These are phyloP conservation scores for Puccinia triticina DNA, from an alignment of 1,284 basidiomycete species.

Conservation along the genomic window DNA sequence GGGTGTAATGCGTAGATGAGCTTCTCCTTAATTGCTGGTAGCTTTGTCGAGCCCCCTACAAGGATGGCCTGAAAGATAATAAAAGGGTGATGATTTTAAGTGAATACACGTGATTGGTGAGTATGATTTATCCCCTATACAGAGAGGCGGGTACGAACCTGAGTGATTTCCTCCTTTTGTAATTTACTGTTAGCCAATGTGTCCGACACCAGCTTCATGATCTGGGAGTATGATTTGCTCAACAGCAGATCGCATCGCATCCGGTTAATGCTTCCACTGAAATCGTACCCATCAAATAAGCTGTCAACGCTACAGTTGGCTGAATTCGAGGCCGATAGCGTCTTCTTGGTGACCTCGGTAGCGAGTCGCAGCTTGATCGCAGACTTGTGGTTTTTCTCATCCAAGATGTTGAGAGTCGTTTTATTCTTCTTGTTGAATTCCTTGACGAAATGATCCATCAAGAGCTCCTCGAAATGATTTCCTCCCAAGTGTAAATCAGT, in stretches of 20 bases:
- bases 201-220: slow-evolving; percentile 69
- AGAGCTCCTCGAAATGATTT: slow-evolving; percentile 74
- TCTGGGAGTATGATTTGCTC: slow-evolving; percentile 71
- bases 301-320: slow-evolving; percentile 89
- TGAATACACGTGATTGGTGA: not conserved
- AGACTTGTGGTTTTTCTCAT: slow-evolving; percentile 71
- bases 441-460: slow-evolving; percentile 89
- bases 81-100: not conserved
- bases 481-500: slow-evolving; percentile 65
- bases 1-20: slow-evolving; percentile 69
- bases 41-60: slow-evolving; percentile 81
- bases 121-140: not conserved
- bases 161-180: slow-evolving; percentile 81
- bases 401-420: slow-evolving; percentile 58
- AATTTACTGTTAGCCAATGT: slow-evolving; percentile 70
- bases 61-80: slow-evolving; percentile 69
- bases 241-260: slow-evolving; percentile 90
- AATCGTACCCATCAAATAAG: slow-evolving; percentile 91
- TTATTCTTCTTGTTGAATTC: slow-evolving; percentile 98
- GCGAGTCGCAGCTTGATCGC: slow-evolving; percentile 91
- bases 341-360: slow-evolving; percentile 92
- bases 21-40: slow-evolving; percentile 80
- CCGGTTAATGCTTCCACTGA: slow-evolving; percentile 87
- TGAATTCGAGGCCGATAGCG: slow-evolving; percentile 81
- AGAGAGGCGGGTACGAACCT: slow-evolving; percentile 62